These are phyloP conservation scores for Cercophora newfieldiana DNA, from an alignment of 495 filamentous ascomycete genomes.

Conservation along the genomic window DNA sequence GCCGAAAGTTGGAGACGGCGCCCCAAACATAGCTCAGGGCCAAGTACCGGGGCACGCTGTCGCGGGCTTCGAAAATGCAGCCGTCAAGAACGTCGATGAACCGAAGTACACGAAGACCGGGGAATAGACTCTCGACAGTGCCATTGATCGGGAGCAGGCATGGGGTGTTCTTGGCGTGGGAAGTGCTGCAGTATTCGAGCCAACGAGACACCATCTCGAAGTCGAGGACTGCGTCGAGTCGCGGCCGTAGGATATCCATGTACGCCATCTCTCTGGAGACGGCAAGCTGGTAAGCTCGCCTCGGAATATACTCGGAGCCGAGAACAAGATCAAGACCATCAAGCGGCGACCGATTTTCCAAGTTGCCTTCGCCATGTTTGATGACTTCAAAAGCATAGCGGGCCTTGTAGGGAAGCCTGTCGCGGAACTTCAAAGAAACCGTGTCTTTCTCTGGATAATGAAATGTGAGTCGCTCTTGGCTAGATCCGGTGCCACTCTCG, in stretches of 20 bases:
- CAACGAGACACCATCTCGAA: neutral
- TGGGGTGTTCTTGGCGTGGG: neutral
- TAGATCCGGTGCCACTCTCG: too few relatives aligned
- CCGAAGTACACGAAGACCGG: neutral
- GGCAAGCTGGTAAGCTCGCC: too few relatives aligned
- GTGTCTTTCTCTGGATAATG: neutral
- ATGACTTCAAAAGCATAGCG: neutral
- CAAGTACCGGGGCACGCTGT: neutral
- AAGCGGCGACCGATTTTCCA: neutral
- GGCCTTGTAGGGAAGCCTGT: neutral
- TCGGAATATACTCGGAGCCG: neutral
- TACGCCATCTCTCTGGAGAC: neutral
- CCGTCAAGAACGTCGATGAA: neutral
- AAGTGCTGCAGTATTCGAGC: neutral
- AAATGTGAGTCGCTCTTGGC: too few relatives aligned
- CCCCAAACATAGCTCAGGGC: neutral
- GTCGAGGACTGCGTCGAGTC: neutral
- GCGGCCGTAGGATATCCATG: neutral
- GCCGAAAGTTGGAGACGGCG: neutral
- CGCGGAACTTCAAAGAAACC: neutral
- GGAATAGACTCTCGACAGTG: neutral
- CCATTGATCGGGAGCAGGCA: neutral
- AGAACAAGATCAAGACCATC: neutral
- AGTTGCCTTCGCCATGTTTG: neutral
- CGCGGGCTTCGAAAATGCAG: neutral